These are phyloP conservation scores for Pontederia paniculata DNA, from an alignment of 176 grass and related monocot species.

Conservation along the genomic window DNA sequence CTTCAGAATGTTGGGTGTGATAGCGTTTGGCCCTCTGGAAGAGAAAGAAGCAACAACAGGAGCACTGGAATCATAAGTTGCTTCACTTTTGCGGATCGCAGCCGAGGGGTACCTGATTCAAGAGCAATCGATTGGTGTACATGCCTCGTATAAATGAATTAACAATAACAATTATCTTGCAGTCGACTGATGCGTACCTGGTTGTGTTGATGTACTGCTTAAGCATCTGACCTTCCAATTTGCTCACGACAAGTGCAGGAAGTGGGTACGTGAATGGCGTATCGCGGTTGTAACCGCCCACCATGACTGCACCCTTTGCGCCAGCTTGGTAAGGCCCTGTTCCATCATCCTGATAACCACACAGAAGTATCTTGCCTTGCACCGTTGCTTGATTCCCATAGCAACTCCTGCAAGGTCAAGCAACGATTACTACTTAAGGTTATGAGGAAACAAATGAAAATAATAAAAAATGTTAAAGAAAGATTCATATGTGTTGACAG, in stretches of 20 bases:
- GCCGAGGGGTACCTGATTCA: conserved; percentile 16
- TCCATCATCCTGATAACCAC: not conserved
- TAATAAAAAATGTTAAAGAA: too few relatives aligned
- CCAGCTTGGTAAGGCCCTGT: not conserved
- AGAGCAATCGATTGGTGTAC: too few relatives aligned
- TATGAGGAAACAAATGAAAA: not conserved
- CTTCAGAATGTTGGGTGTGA: conserved; percentile 37
- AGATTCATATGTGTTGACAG: too few relatives aligned
- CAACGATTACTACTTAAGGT: not conserved
- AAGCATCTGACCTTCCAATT: not conserved
- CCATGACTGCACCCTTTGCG: not conserved
- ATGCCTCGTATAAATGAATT: too few relatives aligned
- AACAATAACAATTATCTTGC: too few relatives aligned
- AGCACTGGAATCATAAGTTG: conserved; percentile 1
- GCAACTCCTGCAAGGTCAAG: not conserved
- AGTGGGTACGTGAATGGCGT: not conserved
- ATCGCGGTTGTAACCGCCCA: not conserved
- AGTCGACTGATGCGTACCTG: not conserved
- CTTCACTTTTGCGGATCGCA: conserved; percentile 18
- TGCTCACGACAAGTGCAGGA: not conserved
- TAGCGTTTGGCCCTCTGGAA: conserved; percentile 36
- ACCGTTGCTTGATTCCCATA: not conserved
- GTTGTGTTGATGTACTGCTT: not conserved
- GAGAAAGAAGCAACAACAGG: not conserved
- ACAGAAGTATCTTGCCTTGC: conserved; percentile 8